A percentile compares a stretch with the other conserved stretches of the same genome.
Conservation (phyloP, 139 green algal genomes). For the Parachlorella kessleri region DNA sequence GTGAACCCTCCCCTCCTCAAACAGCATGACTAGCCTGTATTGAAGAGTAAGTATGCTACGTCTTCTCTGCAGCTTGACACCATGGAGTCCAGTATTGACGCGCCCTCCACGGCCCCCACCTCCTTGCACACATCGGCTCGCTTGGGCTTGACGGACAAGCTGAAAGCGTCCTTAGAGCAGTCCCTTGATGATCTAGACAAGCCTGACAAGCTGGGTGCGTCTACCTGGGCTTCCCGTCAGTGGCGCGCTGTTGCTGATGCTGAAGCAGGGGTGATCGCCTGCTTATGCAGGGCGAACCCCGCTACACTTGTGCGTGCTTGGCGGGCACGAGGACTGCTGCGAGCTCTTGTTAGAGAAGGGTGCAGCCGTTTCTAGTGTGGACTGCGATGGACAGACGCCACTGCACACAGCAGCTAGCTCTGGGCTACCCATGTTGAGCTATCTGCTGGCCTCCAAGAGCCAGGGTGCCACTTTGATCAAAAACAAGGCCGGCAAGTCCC, state of each 20-base stretch:
- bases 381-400: conserved; percentile 48
- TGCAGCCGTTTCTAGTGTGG: conserved; percentile 4
- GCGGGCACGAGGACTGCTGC: conserved; percentile 64
- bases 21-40: too few species aligned
- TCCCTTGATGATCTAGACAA: not conserved
- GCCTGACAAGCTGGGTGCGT: not conserved
- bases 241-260: not conserved
- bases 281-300: conserved; percentile 41
- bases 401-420: conserved; percentile 61
- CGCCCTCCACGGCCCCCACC: too few species aligned
- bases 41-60: too few species aligned
- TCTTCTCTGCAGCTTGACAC: too few species aligned
- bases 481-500: conserved; percentile 52
- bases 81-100: too few species aligned
- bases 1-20: too few species aligned
- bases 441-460: conserved; percentile 58
- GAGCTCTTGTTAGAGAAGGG: conserved; percentile 49
- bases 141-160: not conserved
- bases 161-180: not conserved
- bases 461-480: conserved; percentile 33
- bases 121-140: not conserved
- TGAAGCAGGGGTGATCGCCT: not conserved
- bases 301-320: conserved; percentile 65
- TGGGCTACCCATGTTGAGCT: conserved; percentile 59
- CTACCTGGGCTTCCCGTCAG: not conserved